phyloP scores from a whole-genome alignment of 78 protist genomes.

The Dictyostelium purpureum region DNA sequence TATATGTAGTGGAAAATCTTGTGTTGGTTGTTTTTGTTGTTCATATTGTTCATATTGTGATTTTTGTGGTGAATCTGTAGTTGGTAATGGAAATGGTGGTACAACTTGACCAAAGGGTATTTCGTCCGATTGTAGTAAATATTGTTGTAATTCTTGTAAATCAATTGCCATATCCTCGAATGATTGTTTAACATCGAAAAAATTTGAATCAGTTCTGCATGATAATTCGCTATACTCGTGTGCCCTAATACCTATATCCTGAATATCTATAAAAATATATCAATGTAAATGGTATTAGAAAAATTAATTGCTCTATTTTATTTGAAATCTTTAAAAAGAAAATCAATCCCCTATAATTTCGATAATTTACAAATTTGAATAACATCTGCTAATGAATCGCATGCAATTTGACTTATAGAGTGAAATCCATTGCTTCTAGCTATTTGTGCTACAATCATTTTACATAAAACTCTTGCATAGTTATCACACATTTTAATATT shows the following conservation, averaged over 20 bases:
- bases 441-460: slow-evolving; percentile 54
- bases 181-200: slow-evolving; percentile 61
- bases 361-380: slow-evolving; percentile 26
- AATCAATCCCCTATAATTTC: neutral
- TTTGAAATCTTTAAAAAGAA: neutral
- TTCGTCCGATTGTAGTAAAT: slow-evolving; percentile 54
- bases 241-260: slow-evolving; percentile 67
- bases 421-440: slow-evolving; percentile 19
- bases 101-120: slow-evolving; percentile 53
- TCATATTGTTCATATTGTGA: neutral
- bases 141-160: slow-evolving; percentile 47
- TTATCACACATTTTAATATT: slow-evolving; percentile 47
- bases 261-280: slow-evolving; percentile 43
- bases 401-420: slow-evolving; percentile 44
- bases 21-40: neutral
- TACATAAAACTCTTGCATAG: slow-evolving; percentile 59
- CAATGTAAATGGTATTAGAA: too few species aligned
- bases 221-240: slow-evolving; percentile 56
- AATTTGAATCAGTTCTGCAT: slow-evolving; percentile 63
- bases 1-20: slow-evolving; percentile 62
- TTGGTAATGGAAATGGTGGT: slow-evolving; percentile 61
- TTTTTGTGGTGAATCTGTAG: neutral
- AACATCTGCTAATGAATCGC: slow-evolving; percentile 58
- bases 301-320: too few species aligned
- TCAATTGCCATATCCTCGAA: slow-evolving; percentile 50